Evolutionary conservation across 1,284 basidiomycete genomes (phyloP).

Genomic region (Cutaneotrichosporon cutaneum): DNA sequence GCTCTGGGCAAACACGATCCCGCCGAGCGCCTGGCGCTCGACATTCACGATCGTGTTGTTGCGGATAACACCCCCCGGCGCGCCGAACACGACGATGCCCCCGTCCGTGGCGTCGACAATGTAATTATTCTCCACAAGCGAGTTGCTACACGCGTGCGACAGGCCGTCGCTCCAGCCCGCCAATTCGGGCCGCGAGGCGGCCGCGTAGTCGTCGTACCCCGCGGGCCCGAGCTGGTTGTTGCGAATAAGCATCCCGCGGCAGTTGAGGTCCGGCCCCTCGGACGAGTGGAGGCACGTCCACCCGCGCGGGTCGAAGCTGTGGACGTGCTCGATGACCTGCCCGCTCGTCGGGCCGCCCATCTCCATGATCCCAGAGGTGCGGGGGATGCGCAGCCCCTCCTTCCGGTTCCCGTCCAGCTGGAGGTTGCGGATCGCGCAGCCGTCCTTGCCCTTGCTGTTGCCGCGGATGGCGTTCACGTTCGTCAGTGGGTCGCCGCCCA

Average conservation of each 20-base stretch:
- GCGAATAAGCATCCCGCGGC: constrained; percentile 29
- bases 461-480: background rate
- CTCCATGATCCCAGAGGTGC: constrained; percentile 31
- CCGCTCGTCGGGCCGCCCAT: constrained; percentile 49
- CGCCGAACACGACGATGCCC: constrained; percentile 78
- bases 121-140: constrained; percentile 68
- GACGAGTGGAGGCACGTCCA: constrained; percentile 44
- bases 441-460: background rate
- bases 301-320: constrained; percentile 43
- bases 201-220: constrained; percentile 28
- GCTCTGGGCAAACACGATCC: constrained; percentile 74
- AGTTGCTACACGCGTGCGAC: constrained; percentile 68
- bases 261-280: constrained; percentile 14
- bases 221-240: constrained; percentile 56
- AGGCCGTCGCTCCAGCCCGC: constrained; percentile 76
- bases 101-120: constrained; percentile 67
- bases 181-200: constrained; percentile 30
- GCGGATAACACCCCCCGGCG: constrained; percentile 70
- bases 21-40: constrained; percentile 64
- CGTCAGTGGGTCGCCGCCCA: background rate
- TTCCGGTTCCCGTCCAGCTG: background rate
- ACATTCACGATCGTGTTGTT: constrained; percentile 64
- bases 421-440: background rate
- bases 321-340: constrained; percentile 46
- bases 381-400: background rate